Percentiles rank a stretch among this genome's conserved stretches.
phyloP scores from a whole-genome alignment of 139 green algal genomes.

The Micromonas pusilla region DNA sequence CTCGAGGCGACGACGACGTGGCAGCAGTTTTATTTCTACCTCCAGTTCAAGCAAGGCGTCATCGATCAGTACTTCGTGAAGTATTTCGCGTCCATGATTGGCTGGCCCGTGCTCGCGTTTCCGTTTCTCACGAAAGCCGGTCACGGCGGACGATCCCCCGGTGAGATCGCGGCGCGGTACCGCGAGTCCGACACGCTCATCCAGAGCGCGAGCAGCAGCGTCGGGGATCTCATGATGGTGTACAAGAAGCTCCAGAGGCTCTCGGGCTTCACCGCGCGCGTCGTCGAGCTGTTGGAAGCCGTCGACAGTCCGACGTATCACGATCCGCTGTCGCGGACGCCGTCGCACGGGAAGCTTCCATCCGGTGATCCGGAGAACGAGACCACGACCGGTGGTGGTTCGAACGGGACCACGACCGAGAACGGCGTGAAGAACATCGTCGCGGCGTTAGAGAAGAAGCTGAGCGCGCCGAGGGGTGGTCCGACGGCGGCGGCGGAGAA shows the following conservation, averaged over 20 bases:
- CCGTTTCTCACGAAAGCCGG: conserved; percentile 24
- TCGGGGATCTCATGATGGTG: conserved; percentile 90
- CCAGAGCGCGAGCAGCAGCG: conserved; percentile 21
- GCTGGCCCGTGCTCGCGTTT: conserved; percentile 28
- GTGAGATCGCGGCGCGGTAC: conserved; percentile 18
- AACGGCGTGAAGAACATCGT: conserved; percentile 17
- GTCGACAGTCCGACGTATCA: too few species aligned
- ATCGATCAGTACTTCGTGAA: conserved; percentile 29
- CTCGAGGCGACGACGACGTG: conserved; percentile 7
- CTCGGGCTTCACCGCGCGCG: conserved; percentile 74
- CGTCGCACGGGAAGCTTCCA: too few species aligned
- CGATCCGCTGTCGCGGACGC: too few species aligned
- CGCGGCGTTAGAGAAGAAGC: conserved; percentile 21
- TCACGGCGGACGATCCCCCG: neutral
- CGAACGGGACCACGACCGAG: too few species aligned
- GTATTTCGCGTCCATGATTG: conserved; percentile 34
- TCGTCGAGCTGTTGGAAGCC: conserved; percentile 86
- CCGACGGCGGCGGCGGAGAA: too few species aligned
- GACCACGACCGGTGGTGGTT: too few species aligned
- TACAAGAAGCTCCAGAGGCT: conserved; percentile 91
- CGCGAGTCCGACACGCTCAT: conserved; percentile 20
- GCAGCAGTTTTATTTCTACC: conserved; percentile 14
- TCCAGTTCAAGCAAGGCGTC: conserved; percentile 33
- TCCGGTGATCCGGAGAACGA: too few species aligned
- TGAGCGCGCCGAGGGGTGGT: too few species aligned